Evolutionary conservation across 164 flowering plant genomes (phyloP).

Genomic region (Liriodendron chinense): DNA sequence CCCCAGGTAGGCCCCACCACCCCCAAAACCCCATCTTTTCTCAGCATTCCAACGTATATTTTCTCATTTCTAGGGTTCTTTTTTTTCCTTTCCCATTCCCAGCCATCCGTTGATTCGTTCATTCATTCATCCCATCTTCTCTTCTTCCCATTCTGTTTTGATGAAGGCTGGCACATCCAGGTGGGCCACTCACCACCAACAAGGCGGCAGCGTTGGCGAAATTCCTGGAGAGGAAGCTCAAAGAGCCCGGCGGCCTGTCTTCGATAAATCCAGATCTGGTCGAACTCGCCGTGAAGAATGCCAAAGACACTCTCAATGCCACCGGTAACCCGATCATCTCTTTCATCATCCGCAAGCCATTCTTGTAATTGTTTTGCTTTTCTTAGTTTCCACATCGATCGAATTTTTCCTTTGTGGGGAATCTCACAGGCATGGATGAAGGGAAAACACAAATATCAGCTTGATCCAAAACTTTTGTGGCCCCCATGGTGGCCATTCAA

Average conservation of each 20-base stretch:
- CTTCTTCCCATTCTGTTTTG: background rate
- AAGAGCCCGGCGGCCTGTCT: conserved; percentile 73
- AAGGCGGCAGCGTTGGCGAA: conserved; percentile 94
- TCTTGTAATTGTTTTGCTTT: background rate
- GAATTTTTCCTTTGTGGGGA: too few species aligned
- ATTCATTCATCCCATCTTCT: background rate
- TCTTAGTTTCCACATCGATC: too few species aligned
- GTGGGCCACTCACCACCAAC: conserved; percentile 81
- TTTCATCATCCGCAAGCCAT: background rate
- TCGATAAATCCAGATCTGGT: conserved; percentile 63
- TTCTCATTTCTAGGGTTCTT: background rate
- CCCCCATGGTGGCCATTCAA: too few species aligned
- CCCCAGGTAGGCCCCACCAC: conserved; percentile 43
- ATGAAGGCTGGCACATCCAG: conserved; percentile 82
- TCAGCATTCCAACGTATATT: background rate
- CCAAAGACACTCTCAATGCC: conserved; percentile 58
- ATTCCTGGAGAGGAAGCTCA: conserved; percentile 78
- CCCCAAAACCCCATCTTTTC: background rate
- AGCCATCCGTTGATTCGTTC: background rate
- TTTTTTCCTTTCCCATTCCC: background rate
- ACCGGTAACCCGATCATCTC: background rate
- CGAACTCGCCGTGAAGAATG: conserved; percentile 74
- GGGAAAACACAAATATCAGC: too few species aligned
- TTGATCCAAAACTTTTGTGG: too few species aligned
- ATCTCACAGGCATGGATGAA: too few species aligned